Evolutionary conservation across 768 basidiomycete genomes (phyloP).

Genomic region (Filobasidium wieringae): DNA sequence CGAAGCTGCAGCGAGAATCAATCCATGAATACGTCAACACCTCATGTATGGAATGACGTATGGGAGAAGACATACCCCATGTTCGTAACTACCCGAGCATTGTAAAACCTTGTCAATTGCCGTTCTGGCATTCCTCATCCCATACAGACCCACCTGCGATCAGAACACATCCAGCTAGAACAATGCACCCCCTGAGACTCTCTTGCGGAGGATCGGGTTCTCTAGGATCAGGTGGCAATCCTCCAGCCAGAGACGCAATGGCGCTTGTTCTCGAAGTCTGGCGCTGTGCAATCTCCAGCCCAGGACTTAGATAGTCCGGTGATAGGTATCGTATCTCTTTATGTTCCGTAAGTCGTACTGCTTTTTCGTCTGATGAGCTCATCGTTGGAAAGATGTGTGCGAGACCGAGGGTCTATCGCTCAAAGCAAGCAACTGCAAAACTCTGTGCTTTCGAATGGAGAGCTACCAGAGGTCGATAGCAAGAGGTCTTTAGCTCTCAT

Average conservation of each 20-base stretch:
- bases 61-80: slow-evolving; percentile 6
- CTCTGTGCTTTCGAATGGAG: no score
- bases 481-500: no score
- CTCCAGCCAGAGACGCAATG: not conserved
- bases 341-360: no score
- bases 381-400: no score
- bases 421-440: no score
- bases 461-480: no score
- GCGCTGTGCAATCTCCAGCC: not conserved
- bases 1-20: not conserved
- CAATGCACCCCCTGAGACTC: slow-evolving; percentile 1
- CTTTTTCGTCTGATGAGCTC: no score
- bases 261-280: not conserved
- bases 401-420: no score
- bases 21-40: not conserved
- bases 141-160: not conserved
- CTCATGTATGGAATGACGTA: not conserved
- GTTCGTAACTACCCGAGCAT: not conserved
- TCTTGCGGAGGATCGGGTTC: not conserved
- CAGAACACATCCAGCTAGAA: slow-evolving; percentile 10
- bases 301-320: not conserved
- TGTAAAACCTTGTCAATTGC: no score
- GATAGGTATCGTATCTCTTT: no score
- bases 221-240: not conserved
- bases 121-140: not conserved